Evolutionary conservation across 1,139 yeast species (phyloP).

Genomic region (Debaryomyces coudertii): DNA sequence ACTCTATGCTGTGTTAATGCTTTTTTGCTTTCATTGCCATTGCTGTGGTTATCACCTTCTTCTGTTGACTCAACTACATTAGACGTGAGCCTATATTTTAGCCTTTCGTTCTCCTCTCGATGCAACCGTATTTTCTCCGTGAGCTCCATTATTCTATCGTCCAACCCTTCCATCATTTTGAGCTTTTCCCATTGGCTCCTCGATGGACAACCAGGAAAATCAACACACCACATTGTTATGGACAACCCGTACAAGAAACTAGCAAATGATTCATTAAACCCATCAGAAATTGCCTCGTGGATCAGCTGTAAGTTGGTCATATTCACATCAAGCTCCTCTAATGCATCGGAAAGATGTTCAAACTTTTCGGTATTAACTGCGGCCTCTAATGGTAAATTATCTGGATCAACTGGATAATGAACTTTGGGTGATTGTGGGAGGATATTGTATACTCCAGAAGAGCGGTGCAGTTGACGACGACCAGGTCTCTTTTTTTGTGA

Average conservation of each 20-base stretch:
- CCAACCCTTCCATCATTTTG: conserved; percentile 29
- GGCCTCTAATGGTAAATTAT: conserved; percentile 42
- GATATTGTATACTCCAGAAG: conserved; percentile 43
- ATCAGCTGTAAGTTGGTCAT: conserved; percentile 49
- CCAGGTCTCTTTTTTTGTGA: conserved; percentile 14
- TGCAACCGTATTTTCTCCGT: conserved; percentile 26
- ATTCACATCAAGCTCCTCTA: conserved; percentile 54
- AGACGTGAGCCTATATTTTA: conserved; percentile 23
- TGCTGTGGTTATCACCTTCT: conserved; percentile 6
- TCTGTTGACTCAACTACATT: background rate
- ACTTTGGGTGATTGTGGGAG: conserved; percentile 46
- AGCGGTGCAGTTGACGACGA: conserved; percentile 39
- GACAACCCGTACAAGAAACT: conserved; percentile 63
- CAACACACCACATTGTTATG: conserved; percentile 70
- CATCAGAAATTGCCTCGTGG: conserved; percentile 52
- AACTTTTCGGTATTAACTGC: conserved; percentile 34
- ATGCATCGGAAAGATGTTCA: conserved; percentile 52
- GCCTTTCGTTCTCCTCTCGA: conserved; percentile 29
- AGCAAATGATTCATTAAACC: conserved; percentile 65
- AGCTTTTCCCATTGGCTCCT: conserved; percentile 39
- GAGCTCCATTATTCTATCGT: conserved; percentile 28
- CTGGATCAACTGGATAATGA: conserved; percentile 48
- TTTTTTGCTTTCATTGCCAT: background rate
- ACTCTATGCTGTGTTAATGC: background rate
- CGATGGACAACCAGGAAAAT: conserved; percentile 51